Conservation (phyloP, 345 rosid genomes). For the Sonneratia alba region DNA sequence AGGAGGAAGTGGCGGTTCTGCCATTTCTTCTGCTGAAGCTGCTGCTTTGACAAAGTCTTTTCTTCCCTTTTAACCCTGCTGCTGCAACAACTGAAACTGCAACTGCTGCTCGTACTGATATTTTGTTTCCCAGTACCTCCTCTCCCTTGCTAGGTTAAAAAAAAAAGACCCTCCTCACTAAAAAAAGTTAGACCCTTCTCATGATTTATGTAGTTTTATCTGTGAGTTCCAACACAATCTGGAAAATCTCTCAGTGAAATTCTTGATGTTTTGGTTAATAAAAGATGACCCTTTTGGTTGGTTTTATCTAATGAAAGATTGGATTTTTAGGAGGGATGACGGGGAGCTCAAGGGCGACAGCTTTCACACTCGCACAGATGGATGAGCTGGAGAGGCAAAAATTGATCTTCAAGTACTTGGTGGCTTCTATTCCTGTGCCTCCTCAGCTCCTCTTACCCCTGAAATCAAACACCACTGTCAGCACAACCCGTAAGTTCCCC, state of each 20-base stretch:
- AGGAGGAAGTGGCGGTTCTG: constrained; percentile 32
- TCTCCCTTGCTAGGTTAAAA: constrained; percentile 12
- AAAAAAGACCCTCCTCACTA: constrained; percentile 20
- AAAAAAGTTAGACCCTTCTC: neutral
- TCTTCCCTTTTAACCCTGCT: constrained; percentile 14
- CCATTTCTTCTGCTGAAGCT: constrained; percentile 10
- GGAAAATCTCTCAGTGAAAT: neutral
- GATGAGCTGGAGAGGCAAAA: constrained; percentile 56
- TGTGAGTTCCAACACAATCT: neutral
- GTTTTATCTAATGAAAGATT: neutral
- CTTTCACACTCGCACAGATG: constrained; percentile 52
- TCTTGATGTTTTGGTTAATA: neutral
- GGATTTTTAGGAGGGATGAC: constrained; percentile 36
- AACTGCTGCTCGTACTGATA: constrained; percentile 13
- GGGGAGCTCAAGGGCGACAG: constrained; percentile 20
- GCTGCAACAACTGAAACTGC: constrained; percentile 8
- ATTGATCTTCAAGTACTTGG: constrained; percentile 39
- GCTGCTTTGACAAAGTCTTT: constrained; percentile 1
- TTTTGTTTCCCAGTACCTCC: constrained; percentile 18
- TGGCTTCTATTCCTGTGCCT: constrained; percentile 47
- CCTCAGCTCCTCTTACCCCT: constrained; percentile 41
- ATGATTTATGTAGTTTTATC: neutral
- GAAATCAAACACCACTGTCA: constrained; percentile 16
- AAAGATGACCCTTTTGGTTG: neutral
- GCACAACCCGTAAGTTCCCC: constrained; percentile 14